Evolutionary conservation across 805 yeast species (phyloP).

Genomic region (Candida jianshihensis): DNA sequence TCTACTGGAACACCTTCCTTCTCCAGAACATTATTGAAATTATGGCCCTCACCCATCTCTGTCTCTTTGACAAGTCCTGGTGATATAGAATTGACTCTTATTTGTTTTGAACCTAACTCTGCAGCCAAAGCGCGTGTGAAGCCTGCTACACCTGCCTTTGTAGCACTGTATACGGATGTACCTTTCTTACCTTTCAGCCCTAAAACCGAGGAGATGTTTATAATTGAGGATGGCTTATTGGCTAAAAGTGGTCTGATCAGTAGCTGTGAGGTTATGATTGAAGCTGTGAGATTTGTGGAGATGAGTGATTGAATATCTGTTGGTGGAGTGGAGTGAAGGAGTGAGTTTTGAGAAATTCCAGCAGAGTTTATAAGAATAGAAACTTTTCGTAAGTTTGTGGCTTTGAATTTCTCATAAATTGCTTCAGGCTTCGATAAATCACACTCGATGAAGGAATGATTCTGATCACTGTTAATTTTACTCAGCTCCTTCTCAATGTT

Average conservation of each 20-base stretch:
- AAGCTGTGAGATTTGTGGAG: constrained; percentile 50
- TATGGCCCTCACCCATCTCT: constrained; percentile 37
- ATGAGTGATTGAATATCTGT: constrained; percentile 40
- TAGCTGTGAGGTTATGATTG: constrained; percentile 51
- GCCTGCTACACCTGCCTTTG: constrained; percentile 64
- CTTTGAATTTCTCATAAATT: constrained; percentile 5
- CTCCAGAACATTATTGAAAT: constrained; percentile 14
- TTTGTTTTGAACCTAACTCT: constrained; percentile 46
- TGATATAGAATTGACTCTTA: constrained; percentile 57
- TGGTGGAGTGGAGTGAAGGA: constrained; percentile 38
- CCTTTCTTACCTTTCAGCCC: constrained; percentile 46
- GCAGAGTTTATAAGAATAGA: constrained; percentile 36
- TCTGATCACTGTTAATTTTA: constrained; percentile 7
- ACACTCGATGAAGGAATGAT: constrained; percentile 12
- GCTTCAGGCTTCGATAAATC: constrained; percentile 11
- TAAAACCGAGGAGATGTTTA: constrained; percentile 64
- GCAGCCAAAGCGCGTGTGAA: constrained; percentile 52
- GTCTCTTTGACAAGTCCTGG: constrained; percentile 68
- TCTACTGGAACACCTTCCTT: constrained; percentile 13
- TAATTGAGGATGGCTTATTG: constrained; percentile 30
- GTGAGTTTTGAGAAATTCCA: constrained; percentile 52
- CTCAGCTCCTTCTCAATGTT: constrained; percentile 13
- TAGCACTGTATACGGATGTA: constrained; percentile 57
- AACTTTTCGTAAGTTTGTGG: constrained; percentile 10
- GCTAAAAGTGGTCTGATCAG: constrained; percentile 46